Percentiles rank a stretch among this genome's conserved stretches.
phyloP scores from a whole-genome alignment of 2,329 filamentous ascomycete species.

The Arthrobotrys iridis region DNA sequence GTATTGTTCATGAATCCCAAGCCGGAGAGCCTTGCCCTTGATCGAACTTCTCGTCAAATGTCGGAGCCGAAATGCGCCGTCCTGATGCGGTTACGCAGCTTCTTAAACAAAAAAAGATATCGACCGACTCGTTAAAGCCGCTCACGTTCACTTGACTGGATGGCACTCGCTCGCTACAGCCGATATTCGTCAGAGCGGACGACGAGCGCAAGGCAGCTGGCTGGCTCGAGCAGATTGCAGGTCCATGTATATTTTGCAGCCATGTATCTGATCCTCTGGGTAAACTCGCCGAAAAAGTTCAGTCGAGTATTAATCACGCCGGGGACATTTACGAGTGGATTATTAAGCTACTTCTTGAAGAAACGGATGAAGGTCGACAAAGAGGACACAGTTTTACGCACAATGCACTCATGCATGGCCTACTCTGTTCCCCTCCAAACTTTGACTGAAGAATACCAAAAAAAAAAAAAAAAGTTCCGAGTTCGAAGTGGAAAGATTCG shows the following conservation, averaged over 20 bases:
- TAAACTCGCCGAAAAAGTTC: conserved; percentile 9
- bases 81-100: conserved; percentile 45
- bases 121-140: conserved; percentile 14
- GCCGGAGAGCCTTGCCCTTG: neutral
- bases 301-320: neutral
- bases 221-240: neutral
- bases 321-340: conserved; percentile 28
- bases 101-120: conserved; percentile 17
- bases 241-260: neutral
- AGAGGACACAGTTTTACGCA: conserved; percentile 37
- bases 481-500: conserved; percentile 19
- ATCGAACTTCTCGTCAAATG: conserved; percentile 1
- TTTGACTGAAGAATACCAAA: conserved; percentile 4
- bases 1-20: conserved; percentile 5
- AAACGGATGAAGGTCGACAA: neutral
- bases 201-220: neutral
- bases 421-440: conserved; percentile 6
- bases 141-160: neutral
- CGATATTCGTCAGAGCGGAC: conserved; percentile 1
- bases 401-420: conserved; percentile 40
- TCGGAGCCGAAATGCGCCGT: conserved; percentile 48
- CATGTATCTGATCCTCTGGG: neutral
- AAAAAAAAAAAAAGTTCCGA: conserved; percentile 17
- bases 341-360: conserved; percentile 12
- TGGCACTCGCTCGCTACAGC: neutral